Conservation (phyloP, 345 rosid genomes). For the Gossypium thurberi region DNA sequence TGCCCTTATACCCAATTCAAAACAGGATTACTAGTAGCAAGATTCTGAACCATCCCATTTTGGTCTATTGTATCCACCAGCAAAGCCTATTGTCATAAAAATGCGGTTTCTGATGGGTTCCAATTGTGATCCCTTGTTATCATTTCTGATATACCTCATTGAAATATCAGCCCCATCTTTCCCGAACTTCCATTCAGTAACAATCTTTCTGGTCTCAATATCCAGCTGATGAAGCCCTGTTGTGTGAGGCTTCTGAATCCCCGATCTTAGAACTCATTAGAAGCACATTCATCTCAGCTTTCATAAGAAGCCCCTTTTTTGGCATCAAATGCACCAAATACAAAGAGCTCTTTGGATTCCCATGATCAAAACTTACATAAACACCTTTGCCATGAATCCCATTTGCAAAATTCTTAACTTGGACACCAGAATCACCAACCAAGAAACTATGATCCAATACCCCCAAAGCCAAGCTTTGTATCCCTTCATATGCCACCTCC, state of each 20-base stretch:
- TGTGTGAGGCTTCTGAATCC: constrained; percentile 43
- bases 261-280: constrained; percentile 81
- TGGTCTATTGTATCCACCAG: too few species aligned
- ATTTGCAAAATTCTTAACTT: constrained; percentile 80
- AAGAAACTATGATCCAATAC: constrained; percentile 92
- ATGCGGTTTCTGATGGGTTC: constrained; percentile 46
- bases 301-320: constrained; percentile 85
- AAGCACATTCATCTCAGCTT: constrained; percentile 90
- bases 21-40: constrained; percentile 31
- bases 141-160: constrained; percentile 86
- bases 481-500: constrained; percentile 78
- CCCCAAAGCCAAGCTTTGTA: constrained; percentile 91
- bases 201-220: constrained; percentile 85
- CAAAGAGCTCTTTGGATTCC: constrained; percentile 28
- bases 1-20: constrained; percentile 50
- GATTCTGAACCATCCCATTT: constrained; percentile 79
- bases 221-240: constrained; percentile 88
- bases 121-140: constrained; percentile 83
- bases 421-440: constrained; percentile 81
- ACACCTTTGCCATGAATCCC: constrained; percentile 95
- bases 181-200: constrained; percentile 83
- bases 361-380: constrained; percentile 60
- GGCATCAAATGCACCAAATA: constrained; percentile 50
- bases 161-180: constrained; percentile 83
- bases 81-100: too few species aligned